Base-by-base conservation (phyloP, 2,329 filamentous ascomycete genomes). In the Fusarium sp. region DNA sequence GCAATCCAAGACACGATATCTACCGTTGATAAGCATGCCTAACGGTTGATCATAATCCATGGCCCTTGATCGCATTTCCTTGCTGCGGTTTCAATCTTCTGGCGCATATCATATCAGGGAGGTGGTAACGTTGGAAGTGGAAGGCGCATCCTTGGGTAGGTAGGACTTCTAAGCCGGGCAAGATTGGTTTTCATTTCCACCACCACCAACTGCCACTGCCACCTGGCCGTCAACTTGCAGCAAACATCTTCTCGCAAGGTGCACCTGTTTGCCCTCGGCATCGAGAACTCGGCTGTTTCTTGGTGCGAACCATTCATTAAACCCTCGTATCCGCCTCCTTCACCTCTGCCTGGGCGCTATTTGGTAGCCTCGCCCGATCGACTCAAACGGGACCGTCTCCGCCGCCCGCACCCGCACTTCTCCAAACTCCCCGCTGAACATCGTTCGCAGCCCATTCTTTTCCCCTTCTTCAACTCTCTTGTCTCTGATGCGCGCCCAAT, bases 401-500 rank as follows among this genome's bases (percentile, higher is more conserved):
- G 32, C 56, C 68, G 60, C 65, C 66, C 65, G 35, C 62, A 62
- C 69, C 68, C 61, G 66, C 71, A 65, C 58, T 74, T 74, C 71
- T 69, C 65, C 71, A 69, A 71, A 68, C 40, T 68, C 71, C 52
- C 59, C 60, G 47, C 60, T 27, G 63, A 45, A 35, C 43, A 56
- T 27, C 45, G 52, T 22, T 33, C 54, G 52, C 57, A 61, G 58
- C 60, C 61, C 50, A 54, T 54, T 74, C 50, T 74, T 60, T 72
- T 61, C 60, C 59, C 15, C 25, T 32, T 69, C 59, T 57, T 65
- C 33, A 74, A 65, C 58, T 63, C 38, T 47, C 14, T 54, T 58
- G 61, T 45, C 50, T 71, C 43, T 45, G 25, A 61, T 63, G 40
- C 45, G 61, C 35, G 8, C 47, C 38, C 47, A 40, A 56, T 56